Evolutionary conservation across 805 yeast species (phyloP).

Genomic region (Pichia paraexigua): DNA sequence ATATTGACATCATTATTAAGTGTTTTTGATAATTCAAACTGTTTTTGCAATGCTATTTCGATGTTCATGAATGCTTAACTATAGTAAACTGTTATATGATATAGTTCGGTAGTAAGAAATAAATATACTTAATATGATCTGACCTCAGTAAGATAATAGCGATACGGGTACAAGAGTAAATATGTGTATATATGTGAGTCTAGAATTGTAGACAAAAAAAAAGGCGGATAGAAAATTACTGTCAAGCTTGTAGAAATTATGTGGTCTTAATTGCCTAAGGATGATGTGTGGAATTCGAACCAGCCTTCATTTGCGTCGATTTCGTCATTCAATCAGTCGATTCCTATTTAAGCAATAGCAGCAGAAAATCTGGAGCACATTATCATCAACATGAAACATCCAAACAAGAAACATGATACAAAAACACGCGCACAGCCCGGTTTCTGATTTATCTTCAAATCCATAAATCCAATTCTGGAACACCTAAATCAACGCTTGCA

Average conservation of each 20-base stretch:
- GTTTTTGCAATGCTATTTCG: conserved; percentile 16
- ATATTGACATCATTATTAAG: conserved; percentile 17
- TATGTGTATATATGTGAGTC: neutral
- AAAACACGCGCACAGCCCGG: neutral
- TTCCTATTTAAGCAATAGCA: neutral
- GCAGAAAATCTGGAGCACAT: neutral
- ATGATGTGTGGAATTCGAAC: neutral
- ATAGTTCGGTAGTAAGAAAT: neutral
- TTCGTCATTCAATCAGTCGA: neutral
- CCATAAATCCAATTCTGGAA: conserved; percentile 26
- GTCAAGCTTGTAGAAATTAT: neutral
- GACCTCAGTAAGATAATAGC: neutral
- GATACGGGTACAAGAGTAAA: too few relatives aligned
- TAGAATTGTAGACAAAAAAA: neutral
- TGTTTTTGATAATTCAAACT: conserved; percentile 18
- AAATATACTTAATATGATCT: too few relatives aligned
- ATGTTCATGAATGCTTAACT: conserved; percentile 2
- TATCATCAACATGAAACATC: conserved; percentile 3
- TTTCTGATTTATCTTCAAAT: conserved; percentile 10
- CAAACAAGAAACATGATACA: neutral
- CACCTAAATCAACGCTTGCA: conserved; percentile 20
- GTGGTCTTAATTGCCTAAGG: neutral
- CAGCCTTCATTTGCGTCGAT: neutral
- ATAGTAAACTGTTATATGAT: neutral
- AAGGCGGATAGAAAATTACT: neutral